A percentile compares a stretch with the other conserved stretches of the same genome.
Conservation (phyloP, 2,329 filamentous ascomycete genomes). For the Claviceps sp. region DNA sequence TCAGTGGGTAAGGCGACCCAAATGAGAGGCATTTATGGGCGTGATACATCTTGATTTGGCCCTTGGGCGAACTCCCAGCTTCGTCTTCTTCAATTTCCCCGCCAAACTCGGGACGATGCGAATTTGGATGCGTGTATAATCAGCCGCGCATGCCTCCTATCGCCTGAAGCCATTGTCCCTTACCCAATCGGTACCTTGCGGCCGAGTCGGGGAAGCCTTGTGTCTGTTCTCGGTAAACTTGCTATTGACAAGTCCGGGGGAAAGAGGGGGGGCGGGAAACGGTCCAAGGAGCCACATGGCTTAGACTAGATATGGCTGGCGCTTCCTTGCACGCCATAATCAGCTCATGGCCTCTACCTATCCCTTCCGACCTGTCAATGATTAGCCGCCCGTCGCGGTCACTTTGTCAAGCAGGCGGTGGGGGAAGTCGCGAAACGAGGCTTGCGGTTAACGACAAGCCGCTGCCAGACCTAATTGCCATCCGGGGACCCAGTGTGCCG, state of each 20-base stretch:
- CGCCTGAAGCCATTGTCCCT: background rate
- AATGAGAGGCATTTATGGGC: background rate
- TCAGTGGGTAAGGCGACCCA: background rate
- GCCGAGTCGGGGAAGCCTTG: too few relatives aligned
- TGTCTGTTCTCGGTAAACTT: background rate
- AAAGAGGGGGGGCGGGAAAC: background rate
- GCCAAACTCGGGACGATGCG: background rate
- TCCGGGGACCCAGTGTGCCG: background rate
- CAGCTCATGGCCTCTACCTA: background rate
- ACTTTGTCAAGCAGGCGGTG: background rate
- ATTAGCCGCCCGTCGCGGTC: background rate
- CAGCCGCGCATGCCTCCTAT: background rate
- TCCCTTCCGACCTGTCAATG: background rate
- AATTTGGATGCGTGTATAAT: background rate
- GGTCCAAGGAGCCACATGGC: background rate
- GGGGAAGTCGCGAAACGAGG: background rate
- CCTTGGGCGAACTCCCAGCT: background rate
- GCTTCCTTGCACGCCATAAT: background rate
- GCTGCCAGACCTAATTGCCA: background rate
- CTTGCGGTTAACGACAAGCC: background rate
- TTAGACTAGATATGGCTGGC: slow-evolving; percentile 1
- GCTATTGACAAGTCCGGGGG: background rate
- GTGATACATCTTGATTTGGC: background rate
- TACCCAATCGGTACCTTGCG: background rate
- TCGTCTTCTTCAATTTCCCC: background rate